A percentile compares a stretch with the other conserved stretches of the same genome.
Conservation (phyloP, 352 stramenopile genomes). For the Pythium chondricola region DNA sequence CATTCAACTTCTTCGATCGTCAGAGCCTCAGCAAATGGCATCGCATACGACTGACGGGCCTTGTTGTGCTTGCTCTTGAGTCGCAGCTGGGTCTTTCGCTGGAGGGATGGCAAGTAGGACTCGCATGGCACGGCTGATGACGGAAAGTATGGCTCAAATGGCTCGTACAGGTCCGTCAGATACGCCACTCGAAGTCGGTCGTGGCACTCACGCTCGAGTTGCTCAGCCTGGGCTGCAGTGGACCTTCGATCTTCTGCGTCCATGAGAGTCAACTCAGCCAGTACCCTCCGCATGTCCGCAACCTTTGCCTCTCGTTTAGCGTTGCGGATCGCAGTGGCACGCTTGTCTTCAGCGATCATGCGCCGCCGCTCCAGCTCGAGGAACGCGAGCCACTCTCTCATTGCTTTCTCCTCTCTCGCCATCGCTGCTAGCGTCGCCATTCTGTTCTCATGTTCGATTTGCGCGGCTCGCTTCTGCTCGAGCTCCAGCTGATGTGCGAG, state of each 20-base stretch:
- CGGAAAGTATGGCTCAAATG: conserved; percentile 50
- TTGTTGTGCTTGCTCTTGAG: not conserved
- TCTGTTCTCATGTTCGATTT: conserved; percentile 25
- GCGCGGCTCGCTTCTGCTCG: conserved; percentile 27
- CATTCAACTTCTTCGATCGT: conserved; percentile 15
- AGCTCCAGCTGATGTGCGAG: conserved; percentile 48
- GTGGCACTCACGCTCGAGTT: conserved; percentile 21
- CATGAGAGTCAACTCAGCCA: conserved; percentile 45
- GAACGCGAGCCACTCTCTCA: conserved; percentile 20
- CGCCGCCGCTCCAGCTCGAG: conserved; percentile 26
- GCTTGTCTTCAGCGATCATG: conserved; percentile 46
- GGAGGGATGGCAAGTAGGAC: conserved; percentile 38
- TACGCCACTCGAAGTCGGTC: conserved; percentile 21
- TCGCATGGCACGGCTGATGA: conserved; percentile 26
- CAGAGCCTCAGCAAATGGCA: conserved; percentile 15
- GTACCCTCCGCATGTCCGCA: conserved; percentile 26
- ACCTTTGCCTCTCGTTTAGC: conserved; percentile 18
- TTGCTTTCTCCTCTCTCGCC: conserved; percentile 32
- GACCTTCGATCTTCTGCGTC: conserved; percentile 42
- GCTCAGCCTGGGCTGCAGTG: conserved; percentile 19
- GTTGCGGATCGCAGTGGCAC: conserved; percentile 13
- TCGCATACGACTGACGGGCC: conserved; percentile 1
- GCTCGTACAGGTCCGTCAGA: conserved; percentile 47
- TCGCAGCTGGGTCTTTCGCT: conserved; percentile 18
- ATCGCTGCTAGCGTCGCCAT: conserved; percentile 19